Evolutionary conservation across 352 stramenopile genomes (phyloP).

Genomic region (Globisporangium radiosum): DNA sequence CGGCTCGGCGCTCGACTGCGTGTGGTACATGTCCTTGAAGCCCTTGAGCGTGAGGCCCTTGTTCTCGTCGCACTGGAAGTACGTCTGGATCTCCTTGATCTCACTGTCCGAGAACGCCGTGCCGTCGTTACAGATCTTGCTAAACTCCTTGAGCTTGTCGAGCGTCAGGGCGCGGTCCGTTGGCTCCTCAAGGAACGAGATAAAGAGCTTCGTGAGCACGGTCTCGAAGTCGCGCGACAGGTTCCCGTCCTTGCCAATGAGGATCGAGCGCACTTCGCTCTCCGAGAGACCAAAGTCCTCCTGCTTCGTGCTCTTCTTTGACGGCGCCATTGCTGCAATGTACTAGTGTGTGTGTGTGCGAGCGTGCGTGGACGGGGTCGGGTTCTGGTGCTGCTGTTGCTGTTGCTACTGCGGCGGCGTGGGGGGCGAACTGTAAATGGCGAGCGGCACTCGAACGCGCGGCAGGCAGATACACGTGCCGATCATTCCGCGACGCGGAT

Average conservation of each 20-base stretch:
- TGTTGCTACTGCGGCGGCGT: neutral
- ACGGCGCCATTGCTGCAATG: conserved; percentile 32
- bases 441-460: conserved; percentile 3
- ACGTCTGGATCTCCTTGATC: conserved; percentile 90
- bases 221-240: conserved; percentile 80
- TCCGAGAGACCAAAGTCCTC: conserved; percentile 58
- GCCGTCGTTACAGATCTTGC: conserved; percentile 86
- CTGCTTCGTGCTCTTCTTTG: conserved; percentile 39
- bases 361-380: neutral
- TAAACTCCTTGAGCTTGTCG: conserved; percentile 85
- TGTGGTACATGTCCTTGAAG: conserved; percentile 91
- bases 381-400: neutral
- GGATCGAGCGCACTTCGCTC: conserved; percentile 77
- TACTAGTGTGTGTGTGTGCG: conserved; percentile 1
- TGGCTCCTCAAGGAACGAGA: conserved; percentile 74
- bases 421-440: conserved; percentile 6
- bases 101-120: conserved; percentile 84
- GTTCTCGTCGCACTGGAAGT: conserved; percentile 90
- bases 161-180: conserved; percentile 78
- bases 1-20: conserved; percentile 82
- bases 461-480: neutral
- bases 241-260: conserved; percentile 78
- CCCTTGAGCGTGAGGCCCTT: conserved; percentile 85
- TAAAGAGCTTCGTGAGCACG: conserved; percentile 81
- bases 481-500: too few relatives aligned